Percentiles rank a stretch among this genome's conserved stretches.
phyloP scores from a whole-genome alignment of 768 basidiomycete genomes.

The Russula foetens region DNA sequence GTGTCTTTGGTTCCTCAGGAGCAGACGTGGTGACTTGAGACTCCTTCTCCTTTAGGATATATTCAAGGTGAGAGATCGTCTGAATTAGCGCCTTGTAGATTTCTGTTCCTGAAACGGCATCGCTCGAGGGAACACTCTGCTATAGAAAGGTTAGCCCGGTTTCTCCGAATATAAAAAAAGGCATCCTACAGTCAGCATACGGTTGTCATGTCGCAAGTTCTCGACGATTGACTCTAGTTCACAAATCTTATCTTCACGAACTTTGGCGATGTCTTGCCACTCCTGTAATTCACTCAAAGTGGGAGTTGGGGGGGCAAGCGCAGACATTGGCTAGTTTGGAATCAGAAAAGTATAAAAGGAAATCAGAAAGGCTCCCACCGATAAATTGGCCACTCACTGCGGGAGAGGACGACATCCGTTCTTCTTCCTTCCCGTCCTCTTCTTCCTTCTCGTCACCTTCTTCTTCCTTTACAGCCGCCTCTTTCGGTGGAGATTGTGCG shows the following conservation, averaged over 20 bases:
- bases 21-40: background rate
- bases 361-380: constrained; percentile 52
- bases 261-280: constrained; percentile 35
- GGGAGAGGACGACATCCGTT: constrained; percentile 53
- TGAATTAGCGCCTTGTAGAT: constrained; percentile 8
- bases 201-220: constrained; percentile 22
- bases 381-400: constrained; percentile 63
- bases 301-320: constrained; percentile 27
- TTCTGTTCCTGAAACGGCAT: constrained; percentile 6
- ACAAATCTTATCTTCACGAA: constrained; percentile 24
- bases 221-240: constrained; percentile 18
- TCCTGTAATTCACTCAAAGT: constrained; percentile 25
- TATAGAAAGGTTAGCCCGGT: background rate
- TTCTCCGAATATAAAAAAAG: background rate
- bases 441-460: constrained; percentile 21
- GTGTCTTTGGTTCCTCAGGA: constrained; percentile 2
- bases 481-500: constrained; percentile 3
- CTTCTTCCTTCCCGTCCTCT: constrained; percentile 33
- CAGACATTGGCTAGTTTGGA: constrained; percentile 33
- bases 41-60: constrained; percentile 15
- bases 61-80: constrained; percentile 7
- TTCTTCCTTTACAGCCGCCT: constrained; percentile 3
- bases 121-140: constrained; percentile 16
- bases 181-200: constrained; percentile 8
- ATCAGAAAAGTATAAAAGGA: constrained; percentile 37